A percentile compares a stretch with the other conserved stretches of the same genome.
phyloP scores from a whole-genome alignment of 139 green algal species.

The Klebsormidium nitens region DNA sequence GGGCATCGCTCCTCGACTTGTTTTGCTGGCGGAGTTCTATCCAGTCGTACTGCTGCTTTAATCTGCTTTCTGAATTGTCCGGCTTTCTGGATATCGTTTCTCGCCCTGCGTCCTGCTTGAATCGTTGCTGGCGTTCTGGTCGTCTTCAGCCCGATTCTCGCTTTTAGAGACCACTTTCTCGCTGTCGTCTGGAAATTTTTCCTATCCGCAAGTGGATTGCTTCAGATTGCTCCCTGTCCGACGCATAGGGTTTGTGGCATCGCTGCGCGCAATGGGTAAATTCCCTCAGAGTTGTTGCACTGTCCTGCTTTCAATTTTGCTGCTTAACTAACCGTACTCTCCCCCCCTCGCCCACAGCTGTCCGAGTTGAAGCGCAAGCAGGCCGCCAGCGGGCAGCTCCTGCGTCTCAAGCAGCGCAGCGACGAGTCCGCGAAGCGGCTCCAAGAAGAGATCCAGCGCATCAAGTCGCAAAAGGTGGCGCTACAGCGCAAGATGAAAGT shows the following conservation, averaged over 20 bases:
- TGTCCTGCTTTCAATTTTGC: slow-evolving; percentile 58
- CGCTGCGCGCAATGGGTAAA: neutral
- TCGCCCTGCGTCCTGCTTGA: too few relatives aligned
- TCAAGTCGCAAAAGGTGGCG: slow-evolving; percentile 72
- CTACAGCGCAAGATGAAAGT: slow-evolving; percentile 40
- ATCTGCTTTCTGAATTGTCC: too few relatives aligned
- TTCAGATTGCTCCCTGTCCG: neutral
- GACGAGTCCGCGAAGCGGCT: slow-evolving; percentile 49
- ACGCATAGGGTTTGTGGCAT: neutral
- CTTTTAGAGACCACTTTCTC: too few relatives aligned
- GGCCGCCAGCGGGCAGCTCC: slow-evolving; percentile 38
- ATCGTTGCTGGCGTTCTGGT: too few relatives aligned
- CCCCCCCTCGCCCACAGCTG: slow-evolving; percentile 33
- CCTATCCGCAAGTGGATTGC: neutral
- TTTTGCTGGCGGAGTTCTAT: too few relatives aligned
- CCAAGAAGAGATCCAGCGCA: slow-evolving; percentile 65
- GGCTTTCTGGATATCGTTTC: too few relatives aligned
- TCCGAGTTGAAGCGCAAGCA: slow-evolving; percentile 54
- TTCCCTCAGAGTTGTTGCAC: neutral
- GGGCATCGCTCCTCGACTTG: too few relatives aligned
- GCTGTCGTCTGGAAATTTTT: neutral
- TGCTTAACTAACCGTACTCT: slow-evolving; percentile 39
- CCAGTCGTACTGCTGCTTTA: too few relatives aligned
- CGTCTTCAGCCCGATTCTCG: too few relatives aligned
- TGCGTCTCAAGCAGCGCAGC: slow-evolving; percentile 53